These are phyloP conservation scores for Aureobasidium sp. DNA, from an alignment of 2,329 filamentous ascomycete species.

Conservation along the genomic window DNA sequence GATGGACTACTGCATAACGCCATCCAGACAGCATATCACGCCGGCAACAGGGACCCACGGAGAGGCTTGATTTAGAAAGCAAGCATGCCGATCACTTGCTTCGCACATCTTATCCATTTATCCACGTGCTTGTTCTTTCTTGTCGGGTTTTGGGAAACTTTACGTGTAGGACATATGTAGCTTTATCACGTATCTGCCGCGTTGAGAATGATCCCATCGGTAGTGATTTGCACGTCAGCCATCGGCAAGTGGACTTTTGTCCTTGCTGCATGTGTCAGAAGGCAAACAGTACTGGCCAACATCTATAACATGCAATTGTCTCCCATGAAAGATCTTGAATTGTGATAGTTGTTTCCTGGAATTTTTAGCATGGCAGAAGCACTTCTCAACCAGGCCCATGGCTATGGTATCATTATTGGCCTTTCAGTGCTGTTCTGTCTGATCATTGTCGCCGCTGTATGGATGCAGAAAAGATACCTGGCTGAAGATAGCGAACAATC, in stretches of 20 bases:
- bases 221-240: constrained; percentile 15
- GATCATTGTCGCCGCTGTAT: constrained; percentile 42
- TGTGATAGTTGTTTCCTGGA: not conserved
- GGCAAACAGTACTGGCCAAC: not conserved
- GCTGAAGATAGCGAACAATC: constrained; percentile 39
- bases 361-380: constrained; percentile 20
- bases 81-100: not conserved
- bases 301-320: not conserved
- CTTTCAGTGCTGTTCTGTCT: constrained; percentile 42
- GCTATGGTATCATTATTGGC: constrained; percentile 45
- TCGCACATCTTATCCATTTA: not conserved
- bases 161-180: not conserved
- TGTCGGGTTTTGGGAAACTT: not conserved
- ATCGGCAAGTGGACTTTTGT: not conserved
- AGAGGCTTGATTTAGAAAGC: not conserved
- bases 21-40: not conserved
- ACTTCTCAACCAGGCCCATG: constrained; percentile 31
- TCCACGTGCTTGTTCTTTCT: not conserved
- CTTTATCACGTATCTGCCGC: not conserved
- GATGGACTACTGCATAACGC: constrained; percentile 3
- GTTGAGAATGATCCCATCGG: constrained; percentile 18
- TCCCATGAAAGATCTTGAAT: not conserved
- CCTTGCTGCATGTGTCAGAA: not conserved
- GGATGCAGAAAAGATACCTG: constrained; percentile 39
- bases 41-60: not conserved